Evolutionary conservation across 306 rosid genomes (phyloP).

Genomic region (Purshia tridentata): DNA sequence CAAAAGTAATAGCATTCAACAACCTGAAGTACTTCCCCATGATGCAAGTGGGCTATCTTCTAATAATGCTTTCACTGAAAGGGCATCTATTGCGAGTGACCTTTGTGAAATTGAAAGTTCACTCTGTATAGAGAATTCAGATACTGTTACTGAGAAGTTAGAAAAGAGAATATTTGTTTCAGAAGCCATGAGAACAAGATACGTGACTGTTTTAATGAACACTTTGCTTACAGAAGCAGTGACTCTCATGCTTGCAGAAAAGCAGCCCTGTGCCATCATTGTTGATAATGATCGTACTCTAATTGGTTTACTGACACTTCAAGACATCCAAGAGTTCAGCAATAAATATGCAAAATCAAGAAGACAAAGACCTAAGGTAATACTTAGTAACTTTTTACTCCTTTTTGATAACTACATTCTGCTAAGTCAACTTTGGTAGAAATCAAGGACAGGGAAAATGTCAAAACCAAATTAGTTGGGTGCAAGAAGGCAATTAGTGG

Average conservation of each 20-base stretch:
- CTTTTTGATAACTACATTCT: background rate
- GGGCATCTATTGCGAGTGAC: conserved; percentile 34
- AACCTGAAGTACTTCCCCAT: conserved; percentile 34
- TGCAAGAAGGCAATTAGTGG: too few relatives aligned
- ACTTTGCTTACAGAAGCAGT: conserved; percentile 66
- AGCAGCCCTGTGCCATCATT: conserved; percentile 84
- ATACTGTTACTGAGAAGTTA: conserved; percentile 38
- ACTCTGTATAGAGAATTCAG: conserved; percentile 51
- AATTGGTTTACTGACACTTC: conserved; percentile 72
- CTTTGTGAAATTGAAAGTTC: conserved; percentile 79
- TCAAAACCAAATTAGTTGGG: background rate
- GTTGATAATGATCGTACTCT: conserved; percentile 58
- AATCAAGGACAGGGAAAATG: background rate
- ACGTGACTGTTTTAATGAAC: conserved; percentile 56
- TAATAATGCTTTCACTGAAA: conserved; percentile 33
- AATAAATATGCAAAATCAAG: conserved; percentile 48
- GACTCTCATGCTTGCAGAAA: conserved; percentile 79
- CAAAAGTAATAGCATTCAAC: conserved; percentile 31
- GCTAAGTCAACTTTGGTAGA: background rate
- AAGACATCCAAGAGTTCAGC: conserved; percentile 68
- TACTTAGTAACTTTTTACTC: background rate
- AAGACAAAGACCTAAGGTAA: conserved; percentile 63
- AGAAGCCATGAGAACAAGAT: conserved; percentile 90
- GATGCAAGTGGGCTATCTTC: conserved; percentile 40
- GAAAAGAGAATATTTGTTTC: conserved; percentile 61